Conservation (phyloP, 1,284 basidiomycete species). For the Pseudozyma thailandica region DNA sequence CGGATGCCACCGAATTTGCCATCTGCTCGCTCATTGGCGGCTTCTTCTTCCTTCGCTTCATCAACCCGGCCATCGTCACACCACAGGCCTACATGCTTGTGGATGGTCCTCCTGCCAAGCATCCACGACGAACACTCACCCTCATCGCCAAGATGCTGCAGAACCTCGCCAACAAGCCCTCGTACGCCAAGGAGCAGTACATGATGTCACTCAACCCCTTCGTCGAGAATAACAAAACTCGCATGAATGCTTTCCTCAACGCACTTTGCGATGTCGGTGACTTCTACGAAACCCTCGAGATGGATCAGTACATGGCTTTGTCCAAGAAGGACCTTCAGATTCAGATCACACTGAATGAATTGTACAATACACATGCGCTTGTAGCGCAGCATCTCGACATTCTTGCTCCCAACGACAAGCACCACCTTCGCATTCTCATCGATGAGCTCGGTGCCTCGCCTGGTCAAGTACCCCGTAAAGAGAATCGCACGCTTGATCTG, state of each 20-base stretch:
- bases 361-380: conserved; percentile 97
- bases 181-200: conserved; percentile 95
- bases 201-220: conserved; percentile 99
- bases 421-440: conserved; percentile 92
- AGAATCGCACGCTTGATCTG: conserved; percentile 92
- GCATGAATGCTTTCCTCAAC: conserved; percentile 97
- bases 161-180: conserved; percentile 98
- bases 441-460: conserved; percentile 95
- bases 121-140: conserved; percentile 93
- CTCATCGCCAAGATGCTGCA: conserved; percentile 99
- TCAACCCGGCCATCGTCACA: conserved; percentile 99
- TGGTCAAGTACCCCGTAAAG: conserved; percentile 92
- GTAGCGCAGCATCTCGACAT: conserved; percentile 94
- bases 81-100: conserved; percentile 99
- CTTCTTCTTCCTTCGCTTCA: conserved; percentile 99
- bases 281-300: conserved; percentile 99
- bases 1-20: conserved; percentile 94
- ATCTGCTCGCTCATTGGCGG: conserved; percentile 98
- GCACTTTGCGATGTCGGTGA: conserved; percentile 97
- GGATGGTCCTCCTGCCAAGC: conserved; percentile 94
- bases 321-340: conserved; percentile 99
- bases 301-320: conserved; percentile 99
- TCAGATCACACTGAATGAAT: conserved; percentile 97
- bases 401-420: conserved; percentile 94
- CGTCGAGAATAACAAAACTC: conserved; percentile 95